A percentile compares a stretch with the other conserved stretches of the same genome.
phyloP scores from a whole-genome alignment of 495 filamentous ascomycete genomes.

The Xanthoparmelia taractica region DNA sequence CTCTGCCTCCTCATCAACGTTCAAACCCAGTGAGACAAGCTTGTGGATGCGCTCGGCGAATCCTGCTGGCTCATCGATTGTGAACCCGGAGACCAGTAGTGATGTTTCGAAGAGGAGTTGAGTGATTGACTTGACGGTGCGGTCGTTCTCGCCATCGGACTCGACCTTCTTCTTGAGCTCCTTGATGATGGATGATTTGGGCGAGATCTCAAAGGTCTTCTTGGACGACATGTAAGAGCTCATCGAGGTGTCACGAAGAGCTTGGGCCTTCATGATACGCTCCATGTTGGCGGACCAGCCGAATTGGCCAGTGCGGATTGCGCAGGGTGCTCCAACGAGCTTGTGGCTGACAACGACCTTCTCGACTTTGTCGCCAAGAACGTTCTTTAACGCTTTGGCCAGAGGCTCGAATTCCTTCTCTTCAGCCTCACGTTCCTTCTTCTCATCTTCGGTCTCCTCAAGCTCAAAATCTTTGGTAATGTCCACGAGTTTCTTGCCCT shows the following conservation, averaged over 20 bases:
- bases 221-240: conserved; percentile 99
- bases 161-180: conserved; percentile 99
- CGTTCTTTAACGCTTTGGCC: conserved; percentile 95
- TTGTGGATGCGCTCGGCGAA: conserved; percentile 99
- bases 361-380: conserved; percentile 98
- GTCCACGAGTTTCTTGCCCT: conserved; percentile 99
- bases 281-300: conserved; percentile 99
- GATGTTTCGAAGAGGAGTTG: conserved; percentile 98
- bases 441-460: conserved; percentile 99
- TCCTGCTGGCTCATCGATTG: conserved; percentile 94
- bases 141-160: conserved; percentile 92
- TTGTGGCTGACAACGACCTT: conserved; percentile 99
- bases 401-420: conserved; percentile 96
- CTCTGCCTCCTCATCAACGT: conserved; percentile 88
- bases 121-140: conserved; percentile 96
- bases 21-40: conserved; percentile 91
- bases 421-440: conserved; percentile 88
- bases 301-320: conserved; percentile 99
- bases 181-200: conserved; percentile 93
- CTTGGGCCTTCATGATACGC: conserved; percentile 99
- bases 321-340: conserved; percentile 89
- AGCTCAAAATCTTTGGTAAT: conserved; percentile 99
- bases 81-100: conserved; percentile 96
- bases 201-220: conserved; percentile 99
- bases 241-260: conserved; percentile 99